Base-by-base conservation (phyloP, 139 green algal species). In the Closterium sp. region DNA sequence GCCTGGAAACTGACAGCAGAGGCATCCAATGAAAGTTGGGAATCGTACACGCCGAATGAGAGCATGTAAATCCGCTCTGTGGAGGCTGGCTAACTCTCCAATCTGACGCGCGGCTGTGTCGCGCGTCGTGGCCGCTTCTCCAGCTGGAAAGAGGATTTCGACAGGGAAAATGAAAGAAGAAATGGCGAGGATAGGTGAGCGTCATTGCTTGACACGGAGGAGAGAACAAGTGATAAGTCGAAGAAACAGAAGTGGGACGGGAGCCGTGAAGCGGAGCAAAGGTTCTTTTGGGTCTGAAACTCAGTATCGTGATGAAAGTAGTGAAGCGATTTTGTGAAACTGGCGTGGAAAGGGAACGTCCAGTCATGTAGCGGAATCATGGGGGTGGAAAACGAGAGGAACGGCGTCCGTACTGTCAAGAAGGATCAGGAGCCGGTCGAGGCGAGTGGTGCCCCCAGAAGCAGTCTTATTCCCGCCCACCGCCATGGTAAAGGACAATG, bases 71-170 rank as follows among this genome's bases (percentile, higher is more conserved):
- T 98, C 96, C 21, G 94, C 86, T 0, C 96, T 97, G 92, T 98
- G 96, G 0, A 92, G 69, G 3, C 93, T 88, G 2, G 96, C 96
- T 23, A 98, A 96, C 38, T 96, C 96, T 4, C 94, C 94, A n/a
- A 99, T 96, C 90, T 99, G 97, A 28, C 95, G 87, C 4, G 95
- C 96, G 16, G 97, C 97, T 28, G 96, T 96, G 55, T 96, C 95
- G 3, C 97, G 91, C 0, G 96, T 98, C 3, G 92, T 95, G 0
- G 96, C 90, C 23, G 93, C 96, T 16, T 91, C 94, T 19, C 97
- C 97, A 91, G 92, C 97, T 98, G 96, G 85, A 86, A 76, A 16
- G 21, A 31, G 69, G 84, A 31, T 83, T 76, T 76, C 55, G 55
- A 76, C 55, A 76, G 7, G 55, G 55, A 76, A 66, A 28, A 76